Evolutionary conservation across 306 rosid genomes (phyloP).

Genomic region (Hippophae rhamnoides): DNA sequence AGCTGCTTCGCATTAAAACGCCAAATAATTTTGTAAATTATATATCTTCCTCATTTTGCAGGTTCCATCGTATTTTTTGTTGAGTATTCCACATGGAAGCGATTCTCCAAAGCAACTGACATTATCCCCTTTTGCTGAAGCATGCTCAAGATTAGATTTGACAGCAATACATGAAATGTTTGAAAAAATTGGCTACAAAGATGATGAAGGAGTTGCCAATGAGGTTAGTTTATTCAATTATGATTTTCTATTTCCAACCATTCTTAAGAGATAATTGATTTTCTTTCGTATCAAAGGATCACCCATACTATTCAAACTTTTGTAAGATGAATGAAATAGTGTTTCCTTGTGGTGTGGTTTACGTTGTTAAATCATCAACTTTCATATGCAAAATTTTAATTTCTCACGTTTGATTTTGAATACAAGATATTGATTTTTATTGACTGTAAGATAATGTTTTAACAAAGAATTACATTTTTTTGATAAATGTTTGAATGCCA

Average conservation of each 20-base stretch:
- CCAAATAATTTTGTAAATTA: constrained; percentile 7
- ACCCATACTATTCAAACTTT: neutral
- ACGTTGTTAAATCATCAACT: too few species aligned
- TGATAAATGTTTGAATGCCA: too few species aligned
- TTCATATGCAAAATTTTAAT: constrained; percentile 1
- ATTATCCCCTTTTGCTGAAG: constrained; percentile 79
- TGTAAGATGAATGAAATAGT: neutral
- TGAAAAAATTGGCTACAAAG: constrained; percentile 80
- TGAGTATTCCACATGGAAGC: constrained; percentile 66
- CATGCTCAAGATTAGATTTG: constrained; percentile 86
- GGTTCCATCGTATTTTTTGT: constrained; percentile 59
- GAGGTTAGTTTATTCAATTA: constrained; percentile 42
- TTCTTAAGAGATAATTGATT: neutral
- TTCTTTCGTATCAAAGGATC: neutral
- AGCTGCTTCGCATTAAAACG: constrained; percentile 4
- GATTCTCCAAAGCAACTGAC: constrained; percentile 41
- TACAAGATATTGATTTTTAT: neutral
- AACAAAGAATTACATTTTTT: too few species aligned
- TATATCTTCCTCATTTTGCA: constrained; percentile 30
- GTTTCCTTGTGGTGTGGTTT: too few species aligned
- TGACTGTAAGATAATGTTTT: too few species aligned
- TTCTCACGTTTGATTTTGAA: constrained; percentile 3
- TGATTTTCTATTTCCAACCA: neutral
- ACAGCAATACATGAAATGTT: constrained; percentile 87
- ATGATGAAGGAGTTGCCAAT: constrained; percentile 94